A percentile compares a stretch with the other conserved stretches of the same genome.
Conservation (phyloP, 2,329 filamentous ascomycete species). For the Ophiocordyceps camponoti-leonardi region DNA sequence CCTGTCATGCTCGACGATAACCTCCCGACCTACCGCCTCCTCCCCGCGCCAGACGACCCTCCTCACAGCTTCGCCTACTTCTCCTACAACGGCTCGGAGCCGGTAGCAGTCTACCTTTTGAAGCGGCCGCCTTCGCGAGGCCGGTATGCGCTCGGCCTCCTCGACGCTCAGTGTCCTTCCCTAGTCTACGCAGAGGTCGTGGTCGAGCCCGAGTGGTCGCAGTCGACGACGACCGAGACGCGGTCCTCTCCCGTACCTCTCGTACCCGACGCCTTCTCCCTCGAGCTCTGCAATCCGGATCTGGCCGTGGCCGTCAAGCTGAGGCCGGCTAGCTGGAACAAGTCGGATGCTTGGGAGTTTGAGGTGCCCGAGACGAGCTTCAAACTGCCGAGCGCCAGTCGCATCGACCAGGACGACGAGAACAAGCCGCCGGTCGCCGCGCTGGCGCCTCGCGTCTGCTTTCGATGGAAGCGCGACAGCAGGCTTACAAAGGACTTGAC, state of each 20-base stretch:
- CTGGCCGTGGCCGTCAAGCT: conserved; percentile 57
- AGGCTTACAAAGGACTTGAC: conserved; percentile 75
- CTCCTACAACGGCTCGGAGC: conserved; percentile 62
- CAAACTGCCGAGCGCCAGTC: conserved; percentile 58
- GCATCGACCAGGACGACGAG: conserved; percentile 50
- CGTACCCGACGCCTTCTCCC: conserved; percentile 60
- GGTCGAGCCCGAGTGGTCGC: conserved; percentile 70
- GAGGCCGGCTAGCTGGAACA: conserved; percentile 63
- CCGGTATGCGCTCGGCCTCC: conserved; percentile 72
- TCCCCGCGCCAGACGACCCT: conserved; percentile 32
- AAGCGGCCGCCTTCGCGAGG: conserved; percentile 60
- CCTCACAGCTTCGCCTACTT: conserved; percentile 41
- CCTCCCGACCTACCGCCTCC: conserved; percentile 55
- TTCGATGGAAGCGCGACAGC: conserved; percentile 81
- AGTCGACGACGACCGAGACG: conserved; percentile 63
- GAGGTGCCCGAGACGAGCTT: conserved; percentile 81
- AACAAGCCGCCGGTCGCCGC: conserved; percentile 16
- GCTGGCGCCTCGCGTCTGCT: conserved; percentile 57
- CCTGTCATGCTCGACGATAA: conserved; percentile 86
- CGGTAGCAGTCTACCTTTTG: conserved; percentile 63
- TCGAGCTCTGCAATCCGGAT: conserved; percentile 90
- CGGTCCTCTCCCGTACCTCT: conserved; percentile 50
- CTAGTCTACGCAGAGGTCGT: conserved; percentile 79
- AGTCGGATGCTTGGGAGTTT: conserved; percentile 74
- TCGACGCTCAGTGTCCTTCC: conserved; percentile 64